Base-by-base conservation (phyloP, 352 stramenopile genomes). In the Blastocystis sp. region DNA sequence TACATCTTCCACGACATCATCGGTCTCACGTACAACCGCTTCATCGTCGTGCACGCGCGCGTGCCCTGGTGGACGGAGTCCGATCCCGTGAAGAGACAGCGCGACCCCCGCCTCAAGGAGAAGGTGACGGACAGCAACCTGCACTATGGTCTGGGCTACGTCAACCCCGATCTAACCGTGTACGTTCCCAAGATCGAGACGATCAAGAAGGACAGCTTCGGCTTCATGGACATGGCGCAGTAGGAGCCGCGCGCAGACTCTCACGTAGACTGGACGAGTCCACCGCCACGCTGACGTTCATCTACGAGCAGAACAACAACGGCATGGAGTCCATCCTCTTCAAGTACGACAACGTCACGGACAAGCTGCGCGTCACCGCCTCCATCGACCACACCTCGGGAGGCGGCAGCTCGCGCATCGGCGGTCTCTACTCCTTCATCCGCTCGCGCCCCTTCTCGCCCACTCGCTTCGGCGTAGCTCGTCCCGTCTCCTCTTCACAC, bases 1-100 rank as follows among this genome's bases (percentile, higher is more conserved):
- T 89, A 80, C 67, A 89, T 89, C 45, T 89, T 89, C 33, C 63
- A 89, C 41, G 79, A 80, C 35, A 89, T 89, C 50, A 39, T 80
- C 39, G 67, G 79, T 37, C 45, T 85, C 10, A 33, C 24, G 9
- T 29, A 24, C 3, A 41, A 33, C 13, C 65, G 66, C n/a, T 85
- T 85, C 33, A 85, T 85, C 31, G 74, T 85, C 21, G 51, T 51
- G 6, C 74, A 85, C 45, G 74, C 74, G 19, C 74, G 74, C 9
- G 74, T 70, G 41, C 74, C 74, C 16, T 85, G 74, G 74, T 85
- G 41, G 50, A 12, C 37, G 35, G 21, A 6, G 6, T 55, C 45
- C 45, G 45, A 62, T 65, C 21, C 33, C 12, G 16, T 63, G 50
- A 55, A 85, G 35, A 21, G 74, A 9, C 74, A 85, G 74, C 31